Evolutionary conservation across 1,284 basidiomycete genomes (phyloP).

Genomic region (Lignosus rhinocerotis): DNA sequence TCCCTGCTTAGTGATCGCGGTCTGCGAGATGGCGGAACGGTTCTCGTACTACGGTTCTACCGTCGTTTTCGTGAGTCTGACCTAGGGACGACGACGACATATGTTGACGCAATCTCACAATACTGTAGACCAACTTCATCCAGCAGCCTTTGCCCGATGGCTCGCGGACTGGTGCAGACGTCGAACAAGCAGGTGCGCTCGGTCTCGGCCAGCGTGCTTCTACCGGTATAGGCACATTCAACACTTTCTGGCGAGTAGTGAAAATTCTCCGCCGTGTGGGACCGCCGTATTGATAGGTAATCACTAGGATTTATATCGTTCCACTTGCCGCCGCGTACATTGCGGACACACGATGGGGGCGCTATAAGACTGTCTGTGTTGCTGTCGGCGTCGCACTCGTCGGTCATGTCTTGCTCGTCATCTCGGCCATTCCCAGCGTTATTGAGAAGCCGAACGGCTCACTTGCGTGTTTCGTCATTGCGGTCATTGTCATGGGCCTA

Average conservation of each 20-base stretch:
- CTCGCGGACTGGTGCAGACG: constrained; percentile 69
- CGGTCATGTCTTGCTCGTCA: constrained; percentile 74
- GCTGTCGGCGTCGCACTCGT: constrained; percentile 57
- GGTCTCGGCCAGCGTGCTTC: constrained; percentile 64
- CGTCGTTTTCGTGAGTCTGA: constrained; percentile 59
- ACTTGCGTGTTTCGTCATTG: constrained; percentile 63
- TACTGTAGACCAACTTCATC: constrained; percentile 65
- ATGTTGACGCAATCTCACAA: constrained; percentile 9
- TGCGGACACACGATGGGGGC: constrained; percentile 72
- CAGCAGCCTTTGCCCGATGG: constrained; percentile 66
- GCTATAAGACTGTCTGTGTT: constrained; percentile 71
- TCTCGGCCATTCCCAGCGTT: constrained; percentile 70
- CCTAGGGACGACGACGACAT: constrained; percentile 18
- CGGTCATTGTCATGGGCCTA: constrained; percentile 61
- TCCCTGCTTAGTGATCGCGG: constrained; percentile 55
- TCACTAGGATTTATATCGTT: constrained; percentile 46
- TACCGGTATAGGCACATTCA: constrained; percentile 68
- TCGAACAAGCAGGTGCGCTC: constrained; percentile 68
- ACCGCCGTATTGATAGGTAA: neutral
- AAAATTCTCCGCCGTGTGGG: neutral
- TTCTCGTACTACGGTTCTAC: constrained; percentile 72
- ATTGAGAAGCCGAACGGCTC: constrained; percentile 59
- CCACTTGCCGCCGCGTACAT: constrained; percentile 71
- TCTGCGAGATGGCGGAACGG: constrained; percentile 72
- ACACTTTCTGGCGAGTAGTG: constrained; percentile 47